These are phyloP conservation scores for Gastrolobium villosum DNA, from an alignment of 306 rosid species.

Conservation along the genomic window DNA sequence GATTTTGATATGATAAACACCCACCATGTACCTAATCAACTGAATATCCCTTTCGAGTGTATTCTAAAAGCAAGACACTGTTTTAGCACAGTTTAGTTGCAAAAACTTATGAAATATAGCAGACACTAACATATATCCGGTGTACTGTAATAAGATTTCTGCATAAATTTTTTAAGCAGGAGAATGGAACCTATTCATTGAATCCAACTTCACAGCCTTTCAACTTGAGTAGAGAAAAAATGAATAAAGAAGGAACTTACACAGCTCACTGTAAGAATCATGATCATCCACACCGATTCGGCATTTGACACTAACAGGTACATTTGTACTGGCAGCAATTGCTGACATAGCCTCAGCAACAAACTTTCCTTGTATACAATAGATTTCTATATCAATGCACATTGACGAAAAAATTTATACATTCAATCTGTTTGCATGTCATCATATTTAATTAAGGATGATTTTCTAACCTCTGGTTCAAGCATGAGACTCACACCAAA, in stretches of 20 bases:
- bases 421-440: slow-evolving; percentile 31
- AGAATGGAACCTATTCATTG: slow-evolving; percentile 19
- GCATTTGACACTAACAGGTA: slow-evolving; percentile 90
- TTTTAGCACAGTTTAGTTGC: slow-evolving; percentile 23
- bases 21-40: slow-evolving; percentile 26
- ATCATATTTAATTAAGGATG: slow-evolving; percentile 33
- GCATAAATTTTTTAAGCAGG: not conserved
- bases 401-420: slow-evolving; percentile 34
- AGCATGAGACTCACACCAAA: slow-evolving; percentile 96
- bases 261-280: slow-evolving; percentile 92
- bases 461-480: slow-evolving; percentile 86
- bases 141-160: not conserved
- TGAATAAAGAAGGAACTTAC: slow-evolving; percentile 64
- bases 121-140: slow-evolving; percentile 11
- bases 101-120: not conserved
- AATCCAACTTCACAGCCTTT: slow-evolving; percentile 31
- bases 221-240: slow-evolving; percentile 39
- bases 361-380: slow-evolving; percentile 81
- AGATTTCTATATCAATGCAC: slow-evolving; percentile 61
- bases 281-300: slow-evolving; percentile 94
- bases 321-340: slow-evolving; percentile 87
- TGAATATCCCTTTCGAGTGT: slow-evolving; percentile 16
- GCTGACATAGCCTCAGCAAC: slow-evolving; percentile 97
- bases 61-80: slow-evolving; percentile 10
- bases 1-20: slow-evolving; percentile 34